Evolutionary conservation across 305 asterid species (phyloP), one percentile per base, ranked within the genome.

Genomic region (Striga hermonthica): DNA sequence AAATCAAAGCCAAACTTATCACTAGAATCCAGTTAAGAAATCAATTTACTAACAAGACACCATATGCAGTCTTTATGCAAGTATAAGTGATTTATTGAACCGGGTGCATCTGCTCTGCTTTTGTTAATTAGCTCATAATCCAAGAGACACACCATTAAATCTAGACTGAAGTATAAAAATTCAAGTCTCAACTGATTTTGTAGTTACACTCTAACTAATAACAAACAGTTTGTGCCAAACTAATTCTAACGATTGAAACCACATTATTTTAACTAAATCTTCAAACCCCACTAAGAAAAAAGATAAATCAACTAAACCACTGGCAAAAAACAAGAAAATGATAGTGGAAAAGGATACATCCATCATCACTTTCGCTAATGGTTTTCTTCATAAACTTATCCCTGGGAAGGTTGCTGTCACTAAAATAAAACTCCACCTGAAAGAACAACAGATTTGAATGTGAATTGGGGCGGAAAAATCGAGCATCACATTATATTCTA

Each of bases 371-470:
- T 57, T 88, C 97, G 56, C 74, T 73, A 59, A 93, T 73, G 64
- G 93, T 80, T 76, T 77, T 79, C 79, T 41, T 82, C 69, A 93
- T 72, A 75, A 93, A 93, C 0, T 64, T 69, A 75, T 93, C 99
- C 62, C 88, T 80, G 9, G 99, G 96, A 49, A 93, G 95, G 77
- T 93, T 93, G 64, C 99, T 93, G 76, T 90, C 99, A 62, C 99
- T 83, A 71, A 93, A 90, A 78, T 93, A 93, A 74, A 93, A 93
- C 80, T 93, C 97, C 57, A 93, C 96, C 99, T 93, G 90, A 57
- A 12, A 59, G 40, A 45, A 15, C 13, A 37, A 58, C 10, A 36
- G 10, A 35, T 36, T 34, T 16, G 15, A 35, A 5, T 35, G 4
- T 0, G 0, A 36, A 36, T 1, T 1, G 9, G 14, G 10, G 4